A percentile compares a stretch with the other conserved stretches of the same genome.
Evolutionary conservation across 352 stramenopile genomes (phyloP).

Genomic region (Pythium brachiatum): DNA sequence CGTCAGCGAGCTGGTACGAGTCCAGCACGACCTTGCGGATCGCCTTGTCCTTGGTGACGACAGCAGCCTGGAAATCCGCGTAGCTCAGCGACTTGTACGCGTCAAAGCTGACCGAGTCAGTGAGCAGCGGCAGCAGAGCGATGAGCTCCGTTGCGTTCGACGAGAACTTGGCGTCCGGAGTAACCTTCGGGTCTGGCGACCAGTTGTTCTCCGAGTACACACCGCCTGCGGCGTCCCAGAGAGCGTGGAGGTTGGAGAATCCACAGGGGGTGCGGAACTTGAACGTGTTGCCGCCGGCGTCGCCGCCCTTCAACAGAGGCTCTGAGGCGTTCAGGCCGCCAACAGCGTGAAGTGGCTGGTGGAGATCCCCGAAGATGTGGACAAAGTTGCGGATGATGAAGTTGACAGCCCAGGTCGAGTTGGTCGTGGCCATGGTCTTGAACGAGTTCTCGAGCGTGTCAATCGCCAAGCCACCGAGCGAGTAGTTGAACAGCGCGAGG

Average conservation of each 20-base stretch:
- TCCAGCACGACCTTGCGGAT: constrained; percentile 25
- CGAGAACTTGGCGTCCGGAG: constrained; percentile 13
- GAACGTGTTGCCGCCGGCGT: background rate
- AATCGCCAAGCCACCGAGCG: constrained; percentile 38
- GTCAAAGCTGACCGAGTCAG: constrained; percentile 15
- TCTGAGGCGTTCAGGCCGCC: constrained; percentile 14
- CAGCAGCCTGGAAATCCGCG: constrained; percentile 11
- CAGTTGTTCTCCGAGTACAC: constrained; percentile 57
- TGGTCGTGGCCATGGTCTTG: constrained; percentile 49
- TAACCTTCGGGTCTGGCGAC: constrained; percentile 22
- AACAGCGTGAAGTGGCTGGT: constrained; percentile 53
- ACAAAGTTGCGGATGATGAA: constrained; percentile 57
- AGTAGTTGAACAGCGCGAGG: constrained; percentile 18
- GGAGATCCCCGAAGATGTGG: constrained; percentile 59
- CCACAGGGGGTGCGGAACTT: constrained; percentile 18
- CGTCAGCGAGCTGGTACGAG: constrained; percentile 27
- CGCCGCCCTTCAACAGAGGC: background rate
- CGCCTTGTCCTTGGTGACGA: constrained; percentile 19
- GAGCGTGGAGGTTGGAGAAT: constrained; percentile 62
- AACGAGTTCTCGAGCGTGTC: constrained; percentile 40
- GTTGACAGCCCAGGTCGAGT: constrained; percentile 57
- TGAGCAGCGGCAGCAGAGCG: constrained; percentile 14
- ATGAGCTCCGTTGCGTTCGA: constrained; percentile 49
- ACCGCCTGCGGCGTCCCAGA: constrained; percentile 58
- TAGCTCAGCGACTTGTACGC: constrained; percentile 18